Conservation (phyloP, 306 rosid species). For the Trifolium fragiferum region DNA sequence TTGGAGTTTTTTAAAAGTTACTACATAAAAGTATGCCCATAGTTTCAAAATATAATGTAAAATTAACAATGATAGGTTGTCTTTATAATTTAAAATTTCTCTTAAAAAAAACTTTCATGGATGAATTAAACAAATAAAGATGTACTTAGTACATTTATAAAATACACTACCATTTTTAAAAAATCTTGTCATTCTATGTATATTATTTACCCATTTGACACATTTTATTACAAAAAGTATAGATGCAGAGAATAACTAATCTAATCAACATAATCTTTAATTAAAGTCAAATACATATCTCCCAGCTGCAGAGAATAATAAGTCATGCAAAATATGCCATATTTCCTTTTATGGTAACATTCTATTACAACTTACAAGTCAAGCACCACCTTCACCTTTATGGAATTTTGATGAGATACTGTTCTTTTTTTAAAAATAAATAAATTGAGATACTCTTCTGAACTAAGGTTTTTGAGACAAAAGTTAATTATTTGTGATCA, state of each 20-base stretch:
- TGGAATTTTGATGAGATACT: neutral
- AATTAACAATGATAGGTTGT: too few relatives aligned
- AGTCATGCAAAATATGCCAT: conserved; percentile 2
- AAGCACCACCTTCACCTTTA: neutral
- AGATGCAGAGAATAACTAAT: neutral
- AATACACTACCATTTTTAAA: too few relatives aligned
- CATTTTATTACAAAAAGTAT: too few relatives aligned
- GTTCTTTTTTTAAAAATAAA: neutral
- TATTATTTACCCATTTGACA: too few relatives aligned
- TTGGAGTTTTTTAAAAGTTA: too few relatives aligned
- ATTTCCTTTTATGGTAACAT: neutral
- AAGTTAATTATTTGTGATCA: neutral
- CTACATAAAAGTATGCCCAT: too few relatives aligned
- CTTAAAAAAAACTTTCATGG: too few relatives aligned
- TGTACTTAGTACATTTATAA: too few relatives aligned
- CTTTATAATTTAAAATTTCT: too few relatives aligned
- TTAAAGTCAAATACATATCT: conserved; percentile 2
- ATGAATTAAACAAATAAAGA: too few relatives aligned
- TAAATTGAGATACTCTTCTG: neutral
- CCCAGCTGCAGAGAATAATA: neutral
- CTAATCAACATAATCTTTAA: neutral
- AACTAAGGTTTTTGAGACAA: neutral
- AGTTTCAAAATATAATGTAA: too few relatives aligned
- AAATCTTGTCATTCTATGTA: too few relatives aligned
- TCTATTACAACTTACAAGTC: neutral